A percentile compares a stretch with the other conserved stretches of the same genome.
Evolutionary conservation across 495 filamentous ascomycete genomes (phyloP).

Genomic region (Daldinia vernicosa): DNA sequence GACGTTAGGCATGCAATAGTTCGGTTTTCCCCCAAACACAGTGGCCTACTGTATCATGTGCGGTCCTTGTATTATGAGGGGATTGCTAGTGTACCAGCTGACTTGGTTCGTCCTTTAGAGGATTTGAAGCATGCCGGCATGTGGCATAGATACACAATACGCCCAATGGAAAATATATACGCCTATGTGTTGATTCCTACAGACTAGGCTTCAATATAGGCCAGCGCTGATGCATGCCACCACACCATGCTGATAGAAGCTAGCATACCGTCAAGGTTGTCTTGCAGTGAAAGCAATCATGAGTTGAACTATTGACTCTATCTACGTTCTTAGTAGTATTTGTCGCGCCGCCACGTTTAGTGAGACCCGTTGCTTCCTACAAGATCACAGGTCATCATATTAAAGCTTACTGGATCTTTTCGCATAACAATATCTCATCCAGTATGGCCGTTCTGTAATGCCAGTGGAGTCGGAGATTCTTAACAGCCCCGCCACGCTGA

Average conservation of each 20-base stretch:
- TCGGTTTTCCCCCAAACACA: conserved; percentile 8
- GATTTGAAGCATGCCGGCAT: conserved; percentile 35
- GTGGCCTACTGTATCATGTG: conserved; percentile 32
- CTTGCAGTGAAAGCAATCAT: conserved; percentile 21
- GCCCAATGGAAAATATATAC: conserved; percentile 14
- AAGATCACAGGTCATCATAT: conserved; percentile 12
- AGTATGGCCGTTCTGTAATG: conserved; percentile 24
- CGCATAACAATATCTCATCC: conserved; percentile 32
- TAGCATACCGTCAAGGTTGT: conserved; percentile 30
- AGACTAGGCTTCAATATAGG: conserved; percentile 30
- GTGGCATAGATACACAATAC: conserved; percentile 24
- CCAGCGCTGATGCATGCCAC: conserved; percentile 39
- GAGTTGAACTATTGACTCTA: conserved; percentile 12
- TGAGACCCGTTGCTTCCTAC: conserved; percentile 16
- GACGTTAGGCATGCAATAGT: conserved; percentile 12
- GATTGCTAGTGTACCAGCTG: conserved; percentile 18
- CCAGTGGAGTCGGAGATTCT: conserved; percentile 37
- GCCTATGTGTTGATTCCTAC: conserved; percentile 34
- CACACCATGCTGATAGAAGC: conserved; percentile 37
- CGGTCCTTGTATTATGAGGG: conserved; percentile 11
- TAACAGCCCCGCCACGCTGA: conserved; percentile 44
- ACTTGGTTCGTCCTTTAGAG: conserved; percentile 25
- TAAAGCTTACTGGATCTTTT: conserved; percentile 25
- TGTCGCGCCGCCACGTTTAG: conserved; percentile 24
- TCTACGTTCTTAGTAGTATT: conserved; percentile 9